phyloP scores from a whole-genome alignment of 2,329 filamentous ascomycete species.

The Didymella arachidicola region DNA sequence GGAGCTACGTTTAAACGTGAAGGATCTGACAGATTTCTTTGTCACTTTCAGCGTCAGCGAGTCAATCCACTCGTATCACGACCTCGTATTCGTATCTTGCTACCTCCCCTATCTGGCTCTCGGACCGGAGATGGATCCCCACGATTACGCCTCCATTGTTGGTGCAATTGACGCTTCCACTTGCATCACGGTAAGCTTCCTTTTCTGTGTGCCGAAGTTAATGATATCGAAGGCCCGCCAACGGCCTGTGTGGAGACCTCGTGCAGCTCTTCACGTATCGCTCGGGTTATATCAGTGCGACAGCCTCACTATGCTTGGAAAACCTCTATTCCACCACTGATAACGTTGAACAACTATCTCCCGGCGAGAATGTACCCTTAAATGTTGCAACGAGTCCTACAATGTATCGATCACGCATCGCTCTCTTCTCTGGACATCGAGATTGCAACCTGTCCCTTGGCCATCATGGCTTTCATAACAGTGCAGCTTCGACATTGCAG shows the following conservation, averaged over 20 bases:
- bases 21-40: not conserved
- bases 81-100: constrained; percentile 9
- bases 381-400: no score
- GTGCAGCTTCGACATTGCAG: not conserved
- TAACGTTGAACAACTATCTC: not conserved
- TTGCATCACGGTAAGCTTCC: constrained; percentile 9
- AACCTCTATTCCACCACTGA: not conserved
- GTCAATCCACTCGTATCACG: not conserved
- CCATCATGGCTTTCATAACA: no score
- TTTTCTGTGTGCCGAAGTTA: not conserved
- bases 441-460: no score
- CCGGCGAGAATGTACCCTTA: no score
- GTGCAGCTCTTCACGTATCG: not conserved
- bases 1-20: not conserved
- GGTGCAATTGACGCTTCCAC: constrained; percentile 7
- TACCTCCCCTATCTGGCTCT: constrained; percentile 15
- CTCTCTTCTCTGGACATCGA: no score
- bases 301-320: not conserved
- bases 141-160: constrained; percentile 7
- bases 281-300: not conserved
- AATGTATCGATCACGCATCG: no score
- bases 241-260: not conserved
- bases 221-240: not conserved
- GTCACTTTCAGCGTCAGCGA: not conserved
- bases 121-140: constrained; percentile 12